Evolutionary conservation across 1,284 basidiomycete species (phyloP), one percentile per base, ranked within the genome.

Genomic region (Naganishia sp.): DNA sequence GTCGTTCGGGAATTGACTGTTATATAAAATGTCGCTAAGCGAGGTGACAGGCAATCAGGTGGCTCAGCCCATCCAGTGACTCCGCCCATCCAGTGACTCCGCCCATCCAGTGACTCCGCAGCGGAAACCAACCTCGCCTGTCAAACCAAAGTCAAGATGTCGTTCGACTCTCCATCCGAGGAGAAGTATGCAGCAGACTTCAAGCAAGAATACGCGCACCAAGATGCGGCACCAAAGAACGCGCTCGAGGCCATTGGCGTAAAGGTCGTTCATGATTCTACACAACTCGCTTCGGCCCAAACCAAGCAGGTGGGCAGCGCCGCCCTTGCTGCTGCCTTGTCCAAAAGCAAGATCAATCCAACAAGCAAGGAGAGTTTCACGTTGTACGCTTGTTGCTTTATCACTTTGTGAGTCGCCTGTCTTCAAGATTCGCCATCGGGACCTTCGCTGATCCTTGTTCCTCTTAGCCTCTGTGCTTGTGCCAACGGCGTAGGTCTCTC

Each of bases 381-480:
- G 39, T 42, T 64, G 18, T 64, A 64, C 31, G 52, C 53, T 25
- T 64, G 63, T 42, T 53, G 49, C 41, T 63, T 41, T 15, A n/a
- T 63, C 6, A 50, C 45, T 41, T 53, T 51, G 42, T 50, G 23
- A 35, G 61, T 43, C 35, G 35, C 7, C 35, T 13, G 6, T 21
- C 6, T 28, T 41, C 17, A 43, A 23, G n/a, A 42, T 18, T 11
- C 21, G 46, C 9, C 15, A 10, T 3, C n/a, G 18, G 18, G 2
- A 31, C 18, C n/a, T 28, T 3, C 5, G 41, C 39, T 63, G 35
- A 63, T n/a, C 45, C 31, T 41, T 56, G 23, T 23, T 49, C 6
- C 28, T 43, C 42, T 53, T 52, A 56, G 54, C 66, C 53, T 67
- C 17, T 54, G 66, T 49, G 57, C 66, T 4, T 67, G 66, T 57